These are phyloP conservation scores for Pisolithus marmoratus DNA, from an alignment of 768 basidiomycete species.

Conservation along the genomic window DNA sequence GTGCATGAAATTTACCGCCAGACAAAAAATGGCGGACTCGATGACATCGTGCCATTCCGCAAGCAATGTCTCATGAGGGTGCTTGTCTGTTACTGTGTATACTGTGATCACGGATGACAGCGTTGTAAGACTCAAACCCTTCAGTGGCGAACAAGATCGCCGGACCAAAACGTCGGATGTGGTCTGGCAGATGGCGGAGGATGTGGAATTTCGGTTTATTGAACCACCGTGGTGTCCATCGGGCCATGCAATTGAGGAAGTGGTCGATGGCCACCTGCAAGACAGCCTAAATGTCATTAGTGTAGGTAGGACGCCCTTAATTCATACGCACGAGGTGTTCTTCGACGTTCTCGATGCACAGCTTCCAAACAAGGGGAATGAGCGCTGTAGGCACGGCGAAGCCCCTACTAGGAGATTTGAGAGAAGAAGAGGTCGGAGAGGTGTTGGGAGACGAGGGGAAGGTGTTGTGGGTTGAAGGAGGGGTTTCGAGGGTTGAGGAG, in stretches of 20 bases:
- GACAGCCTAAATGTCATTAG: slow-evolving; percentile 11
- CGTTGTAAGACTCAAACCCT: slow-evolving; percentile 37
- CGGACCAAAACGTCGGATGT: slow-evolving; percentile 31
- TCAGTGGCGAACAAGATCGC: slow-evolving; percentile 41
- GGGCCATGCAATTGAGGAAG: slow-evolving; percentile 30
- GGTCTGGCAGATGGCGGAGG: no score
- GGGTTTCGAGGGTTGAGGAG: no score
- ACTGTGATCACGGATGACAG: slow-evolving; percentile 28
- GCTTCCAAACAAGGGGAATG: slow-evolving; percentile 20
- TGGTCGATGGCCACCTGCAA: slow-evolving; percentile 29
- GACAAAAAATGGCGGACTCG: no score
- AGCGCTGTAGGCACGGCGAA: no score
- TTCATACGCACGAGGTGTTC: slow-evolving; percentile 27
- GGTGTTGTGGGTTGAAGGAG: no score
- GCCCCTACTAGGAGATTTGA: no score
- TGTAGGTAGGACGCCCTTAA: no score
- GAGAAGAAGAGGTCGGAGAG: no score
- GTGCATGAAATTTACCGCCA: slow-evolving; percentile 9
- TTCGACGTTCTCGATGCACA: slow-evolving; percentile 30
- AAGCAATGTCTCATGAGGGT: slow-evolving; percentile 27
- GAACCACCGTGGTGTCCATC: slow-evolving; percentile 30
- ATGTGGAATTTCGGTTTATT: slow-evolving; percentile 42
- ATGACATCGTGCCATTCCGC: slow-evolving; percentile 21
- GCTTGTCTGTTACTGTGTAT: slow-evolving; percentile 32
- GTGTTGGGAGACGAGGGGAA: no score